Evolutionary conservation across 495 filamentous ascomycete genomes (phyloP).

Genomic region (Extremus antarcticus): DNA sequence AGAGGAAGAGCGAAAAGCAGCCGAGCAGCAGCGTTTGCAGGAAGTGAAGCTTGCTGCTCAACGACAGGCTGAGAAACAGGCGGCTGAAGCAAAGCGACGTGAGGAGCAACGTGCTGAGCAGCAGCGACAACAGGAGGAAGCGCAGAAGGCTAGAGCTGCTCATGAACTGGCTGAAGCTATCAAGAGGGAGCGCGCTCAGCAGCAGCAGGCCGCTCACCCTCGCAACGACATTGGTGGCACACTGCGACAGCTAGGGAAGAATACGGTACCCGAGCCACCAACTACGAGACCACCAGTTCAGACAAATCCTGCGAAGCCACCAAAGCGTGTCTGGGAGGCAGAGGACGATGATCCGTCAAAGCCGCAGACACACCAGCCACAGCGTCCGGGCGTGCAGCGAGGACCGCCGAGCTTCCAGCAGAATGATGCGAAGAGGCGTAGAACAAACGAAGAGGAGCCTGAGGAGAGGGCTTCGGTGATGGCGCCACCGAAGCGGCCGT

Average conservation of each 20-base stretch:
- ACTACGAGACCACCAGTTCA: slow-evolving; percentile 35
- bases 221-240: slow-evolving; percentile 40
- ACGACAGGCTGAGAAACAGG: slow-evolving; percentile 44
- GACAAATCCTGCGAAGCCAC: slow-evolving; percentile 53
- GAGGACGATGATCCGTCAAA: slow-evolving; percentile 37
- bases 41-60: slow-evolving; percentile 58
- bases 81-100: slow-evolving; percentile 53
- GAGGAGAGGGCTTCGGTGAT: slow-evolving; percentile 44
- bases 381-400: slow-evolving; percentile 31
- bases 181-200: slow-evolving; percentile 32
- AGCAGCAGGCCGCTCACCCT: slow-evolving; percentile 26
- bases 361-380: slow-evolving; percentile 2
- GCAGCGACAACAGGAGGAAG: slow-evolving; percentile 20
- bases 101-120: slow-evolving; percentile 36
- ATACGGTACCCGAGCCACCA: slow-evolving; percentile 40
- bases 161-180: slow-evolving; percentile 33
- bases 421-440: slow-evolving; percentile 47
- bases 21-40: slow-evolving; percentile 41
- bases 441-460: slow-evolving; percentile 41
- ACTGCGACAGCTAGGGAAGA: slow-evolving; percentile 44
- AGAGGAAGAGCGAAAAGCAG: slow-evolving; percentile 40
- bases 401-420: slow-evolving; percentile 38
- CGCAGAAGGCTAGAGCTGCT: slow-evolving; percentile 32
- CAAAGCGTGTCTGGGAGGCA: slow-evolving; percentile 49
- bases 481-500: slow-evolving; percentile 73